Conservation (phyloP, 192 early-diverging fungal species). For the Chytriomyces hyalinus region DNA sequence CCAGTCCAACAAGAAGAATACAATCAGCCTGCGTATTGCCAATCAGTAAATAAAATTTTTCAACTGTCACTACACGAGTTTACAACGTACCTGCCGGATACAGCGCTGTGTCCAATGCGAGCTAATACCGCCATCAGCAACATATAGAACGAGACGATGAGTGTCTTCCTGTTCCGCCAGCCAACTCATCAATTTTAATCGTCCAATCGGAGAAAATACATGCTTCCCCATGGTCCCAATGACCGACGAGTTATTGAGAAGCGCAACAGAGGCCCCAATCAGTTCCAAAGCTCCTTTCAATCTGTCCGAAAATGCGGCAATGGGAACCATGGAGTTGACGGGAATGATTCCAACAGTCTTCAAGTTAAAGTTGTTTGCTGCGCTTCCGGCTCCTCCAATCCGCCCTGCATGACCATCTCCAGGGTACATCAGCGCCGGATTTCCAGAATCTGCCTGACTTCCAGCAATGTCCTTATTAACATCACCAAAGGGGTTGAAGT, state of each 20-base stretch:
- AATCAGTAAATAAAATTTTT: conserved; percentile 15
- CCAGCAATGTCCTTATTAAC: not conserved
- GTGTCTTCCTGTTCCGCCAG: conserved; percentile 92
- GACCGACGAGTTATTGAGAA: conserved; percentile 83
- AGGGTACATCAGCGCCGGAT: not conserved
- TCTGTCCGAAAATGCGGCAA: conserved; percentile 85
- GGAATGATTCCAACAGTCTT: conserved; percentile 95
- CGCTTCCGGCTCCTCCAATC: conserved; percentile 22
- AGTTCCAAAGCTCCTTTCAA: conserved; percentile 74
- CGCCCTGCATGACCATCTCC: not conserved
- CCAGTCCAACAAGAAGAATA: conserved; percentile 90
- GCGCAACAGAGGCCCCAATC: conserved; percentile 72
- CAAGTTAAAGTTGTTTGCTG: conserved; percentile 89
- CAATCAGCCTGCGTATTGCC: conserved; percentile 74
- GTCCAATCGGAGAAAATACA: conserved; percentile 88
- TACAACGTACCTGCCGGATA: conserved; percentile 73
- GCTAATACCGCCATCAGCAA: conserved; percentile 89
- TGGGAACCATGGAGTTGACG: conserved; percentile 77
- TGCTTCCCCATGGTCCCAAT: conserved; percentile 85
- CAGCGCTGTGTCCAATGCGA: conserved; percentile 95
- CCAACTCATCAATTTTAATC: conserved; percentile 92
- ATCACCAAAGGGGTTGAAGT: conserved; percentile 3
- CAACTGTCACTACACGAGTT: not conserved
- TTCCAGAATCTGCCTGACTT: not conserved
- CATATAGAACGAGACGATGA: conserved; percentile 86